Percentiles rank a stretch among this genome's conserved stretches.
phyloP scores from a whole-genome alignment of 108 stramenopile species.

The Cyclotella kingstonii region DNA sequence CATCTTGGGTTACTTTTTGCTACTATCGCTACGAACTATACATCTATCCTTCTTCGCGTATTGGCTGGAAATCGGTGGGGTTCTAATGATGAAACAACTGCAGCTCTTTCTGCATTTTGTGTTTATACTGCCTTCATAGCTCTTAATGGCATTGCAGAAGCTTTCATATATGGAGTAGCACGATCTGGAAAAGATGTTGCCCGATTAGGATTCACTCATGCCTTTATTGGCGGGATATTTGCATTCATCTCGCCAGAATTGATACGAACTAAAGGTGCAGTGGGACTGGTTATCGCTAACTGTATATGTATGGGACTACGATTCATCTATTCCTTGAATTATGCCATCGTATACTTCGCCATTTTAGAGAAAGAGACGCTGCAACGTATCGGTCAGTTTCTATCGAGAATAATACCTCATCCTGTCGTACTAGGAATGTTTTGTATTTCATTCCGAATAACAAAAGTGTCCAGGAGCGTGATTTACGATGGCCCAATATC shows the following conservation, averaged over 20 bases:
- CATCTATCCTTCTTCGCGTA: slow-evolving; percentile 60
- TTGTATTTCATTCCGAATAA: slow-evolving; percentile 38
- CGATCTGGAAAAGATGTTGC: slow-evolving; percentile 59
- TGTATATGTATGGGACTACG: slow-evolving; percentile 73
- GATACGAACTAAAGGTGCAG: slow-evolving; percentile 53
- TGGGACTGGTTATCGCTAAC: slow-evolving; percentile 78
- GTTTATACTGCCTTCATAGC: slow-evolving; percentile 90
- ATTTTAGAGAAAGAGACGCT: neutral
- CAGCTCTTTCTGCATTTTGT: slow-evolving; percentile 84
- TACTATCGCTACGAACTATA: slow-evolving; percentile 73
- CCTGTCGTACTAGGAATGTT: slow-evolving; percentile 51
- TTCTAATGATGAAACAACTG: slow-evolving; percentile 60
- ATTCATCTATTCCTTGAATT: slow-evolving; percentile 62
- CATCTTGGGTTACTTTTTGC: slow-evolving; percentile 79
- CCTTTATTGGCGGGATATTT: slow-evolving; percentile 66
- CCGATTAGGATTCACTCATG: slow-evolving; percentile 61
- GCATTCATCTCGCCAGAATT: slow-evolving; percentile 58
- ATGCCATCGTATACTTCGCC: slow-evolving; percentile 64
- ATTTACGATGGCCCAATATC: slow-evolving; percentile 24
- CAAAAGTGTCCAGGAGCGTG: slow-evolving; percentile 28
- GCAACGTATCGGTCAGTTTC: neutral
- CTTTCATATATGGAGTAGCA: slow-evolving; percentile 87
- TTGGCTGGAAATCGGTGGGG: slow-evolving; percentile 79
- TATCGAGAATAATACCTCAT: slow-evolving; percentile 53
- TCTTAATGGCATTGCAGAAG: slow-evolving; percentile 93